Evolutionary conservation across 2,329 filamentous ascomycete species (phyloP).

Genomic region (Colletotrichum sp.): DNA sequence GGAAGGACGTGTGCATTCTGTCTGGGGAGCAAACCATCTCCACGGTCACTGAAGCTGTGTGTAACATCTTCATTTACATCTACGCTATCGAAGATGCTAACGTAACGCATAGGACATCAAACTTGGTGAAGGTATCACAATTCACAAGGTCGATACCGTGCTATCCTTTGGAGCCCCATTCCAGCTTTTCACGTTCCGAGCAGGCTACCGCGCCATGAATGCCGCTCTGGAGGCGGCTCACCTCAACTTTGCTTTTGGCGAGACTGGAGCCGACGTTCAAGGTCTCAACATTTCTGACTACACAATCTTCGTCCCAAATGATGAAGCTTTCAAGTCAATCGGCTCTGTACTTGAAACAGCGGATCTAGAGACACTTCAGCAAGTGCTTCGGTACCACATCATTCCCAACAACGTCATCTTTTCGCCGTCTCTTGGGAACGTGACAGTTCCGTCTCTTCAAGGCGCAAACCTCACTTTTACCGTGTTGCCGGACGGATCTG

Average conservation of each 20-base stretch:
- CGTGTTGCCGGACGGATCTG: conserved; percentile 31
- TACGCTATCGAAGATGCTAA: neutral
- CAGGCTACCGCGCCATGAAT: conserved; percentile 31
- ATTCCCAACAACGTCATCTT: conserved; percentile 35
- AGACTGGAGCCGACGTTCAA: conserved; percentile 22
- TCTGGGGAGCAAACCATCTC: conserved; percentile 36
- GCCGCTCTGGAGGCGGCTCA: conserved; percentile 31
- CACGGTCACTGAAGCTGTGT: conserved; percentile 36
- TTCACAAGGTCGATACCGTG: conserved; percentile 34
- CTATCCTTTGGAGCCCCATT: conserved; percentile 32
- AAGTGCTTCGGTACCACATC: conserved; percentile 35
- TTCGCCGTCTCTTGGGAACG: conserved; percentile 30
- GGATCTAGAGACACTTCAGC: conserved; percentile 27
- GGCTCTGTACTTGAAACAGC: conserved; percentile 30
- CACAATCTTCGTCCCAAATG: conserved; percentile 82
- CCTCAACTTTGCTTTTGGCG: conserved; percentile 29
- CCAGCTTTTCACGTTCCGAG: conserved; percentile 33
- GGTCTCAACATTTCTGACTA: conserved; percentile 52
- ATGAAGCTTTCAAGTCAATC: conserved; percentile 71
- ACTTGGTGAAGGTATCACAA: conserved; percentile 30
- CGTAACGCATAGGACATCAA: conserved; percentile 28
- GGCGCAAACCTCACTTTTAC: conserved; percentile 30
- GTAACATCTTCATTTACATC: neutral
- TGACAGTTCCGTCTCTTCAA: conserved; percentile 27
- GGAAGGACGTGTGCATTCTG: conserved; percentile 33